Evolutionary conservation across 306 rosid genomes (phyloP), one percentile per base, ranked within the genome.

Genomic region (Castanospermum australe): DNA sequence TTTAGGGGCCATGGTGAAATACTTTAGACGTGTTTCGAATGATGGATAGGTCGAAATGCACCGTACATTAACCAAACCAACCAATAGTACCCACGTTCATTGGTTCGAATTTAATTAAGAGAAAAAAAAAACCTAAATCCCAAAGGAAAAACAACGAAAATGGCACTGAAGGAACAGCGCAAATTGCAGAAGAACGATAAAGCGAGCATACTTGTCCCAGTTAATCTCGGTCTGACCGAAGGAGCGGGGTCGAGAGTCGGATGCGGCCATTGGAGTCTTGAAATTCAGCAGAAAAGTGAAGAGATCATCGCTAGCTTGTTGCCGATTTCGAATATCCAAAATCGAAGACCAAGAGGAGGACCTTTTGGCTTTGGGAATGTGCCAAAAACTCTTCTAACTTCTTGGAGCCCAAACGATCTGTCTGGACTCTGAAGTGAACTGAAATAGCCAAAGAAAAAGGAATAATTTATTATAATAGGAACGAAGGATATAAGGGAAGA

Each of bases 191-290:
- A 20, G 17, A 59, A 50, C 14, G 65, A 60, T 15, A 67, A 28
- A 5, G 6, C 8, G 73, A 25, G 8, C 80, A 42, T 74, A 94
- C 98, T 90, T 91, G 88, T 92, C 97, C 98, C 98, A 94, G 81
- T 88, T 89, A 78, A 94, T 89, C 84, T 94, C 98, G 20, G 94
- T 77, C 45, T 85, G 89, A 70, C 90, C 90, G 48, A 84, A 77
- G 63, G 91, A 44, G 9, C 73, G 82, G 20, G 87, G 62, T 38
- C 84, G 79, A 35, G 91, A 71, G 67, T 68, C 52, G 24, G 92
- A 57, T 0, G 88, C 81, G 41, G 87, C 83, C 98, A 92, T 86
- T 88, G 84, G 60, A 60, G 47, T 44, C 79, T 47, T 9, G 70
- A 71, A 71, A 76, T 47, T 18, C 25, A 5, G 25, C 61, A 66